Base-by-base conservation (phyloP, 1,284 basidiomycete species). In the Hortiboletus rubellus region DNA sequence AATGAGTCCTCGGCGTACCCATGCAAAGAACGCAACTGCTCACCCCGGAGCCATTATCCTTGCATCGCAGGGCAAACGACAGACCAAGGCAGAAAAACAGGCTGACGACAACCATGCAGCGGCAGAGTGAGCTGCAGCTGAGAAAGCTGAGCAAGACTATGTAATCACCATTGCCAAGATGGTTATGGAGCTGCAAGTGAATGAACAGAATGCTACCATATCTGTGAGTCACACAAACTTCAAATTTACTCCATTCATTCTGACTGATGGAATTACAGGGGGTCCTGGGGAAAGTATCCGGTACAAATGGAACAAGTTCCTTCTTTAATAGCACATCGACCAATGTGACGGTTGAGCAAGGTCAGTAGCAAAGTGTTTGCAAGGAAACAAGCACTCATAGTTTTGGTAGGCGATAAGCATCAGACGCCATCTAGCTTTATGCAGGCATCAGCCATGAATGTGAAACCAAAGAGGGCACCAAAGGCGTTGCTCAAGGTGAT, bases 61-160 rank as follows among this genome's bases (percentile, higher is more conserved):
- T 10, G n/a, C 11, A 3, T 7, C 27, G 14, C 44, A 46, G 17
- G 43, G 42, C 7, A 46, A 46, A 10, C 3, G 22, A 22, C 8
- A 6, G 5, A 51, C 42, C 7, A 41, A 52, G 22, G 36, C 8
- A 1, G 17, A 55, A n/a, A 50, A 55, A 33, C 14, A 51, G 31
- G 36, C 43, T 2, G 43, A 50, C 8, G 49, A 34, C 5, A 12
- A 34, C 6, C 33, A 34, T 3, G 33, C 33, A 34, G 33, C 33
- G 14, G 33, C 33, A 14, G 33, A 34, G 7, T 5, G 6, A 34
- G 12, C 33, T 14, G 33, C 6, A 6, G 33, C 5, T 30, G 55
- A 57, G 53, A 55, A 57, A 31, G 53, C 41, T 3, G 36, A 54
- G 18, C 55, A 57, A 48, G 54, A 57, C 17, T 10, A 5, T 9